Conservation (phyloP, 345 rosid species). For the Acer saccharum region DNA sequence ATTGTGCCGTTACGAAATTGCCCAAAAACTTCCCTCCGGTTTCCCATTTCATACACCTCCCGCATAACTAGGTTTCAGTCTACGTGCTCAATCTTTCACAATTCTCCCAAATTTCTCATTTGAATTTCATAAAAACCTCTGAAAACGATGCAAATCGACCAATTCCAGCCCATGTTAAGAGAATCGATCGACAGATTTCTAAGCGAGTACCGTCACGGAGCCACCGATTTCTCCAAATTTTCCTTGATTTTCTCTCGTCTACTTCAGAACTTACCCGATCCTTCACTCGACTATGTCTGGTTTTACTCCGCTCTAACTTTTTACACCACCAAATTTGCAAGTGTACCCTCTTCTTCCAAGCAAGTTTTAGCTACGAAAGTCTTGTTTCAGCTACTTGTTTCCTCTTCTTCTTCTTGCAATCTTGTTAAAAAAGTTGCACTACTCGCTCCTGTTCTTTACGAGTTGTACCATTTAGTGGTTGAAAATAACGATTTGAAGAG, state of each 20-base stretch:
- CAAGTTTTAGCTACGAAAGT: conserved; percentile 36
- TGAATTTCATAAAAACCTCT: background rate
- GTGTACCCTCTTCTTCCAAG: conserved; percentile 25
- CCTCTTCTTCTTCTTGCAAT: conserved; percentile 48
- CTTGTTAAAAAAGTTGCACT: conserved; percentile 48
- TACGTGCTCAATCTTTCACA: background rate
- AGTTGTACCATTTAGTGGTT: conserved; percentile 38
- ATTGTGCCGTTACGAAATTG: conserved; percentile 24
- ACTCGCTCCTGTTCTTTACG: conserved; percentile 63
- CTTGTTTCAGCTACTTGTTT: conserved; percentile 59
- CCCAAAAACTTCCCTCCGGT: conserved; percentile 44
- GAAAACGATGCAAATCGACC: conserved; percentile 37
- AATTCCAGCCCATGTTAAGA: conserved; percentile 46
- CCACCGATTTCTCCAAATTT: conserved; percentile 62
- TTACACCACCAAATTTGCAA: conserved; percentile 37
- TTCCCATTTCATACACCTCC: conserved; percentile 6
- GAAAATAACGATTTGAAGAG: conserved; percentile 19
- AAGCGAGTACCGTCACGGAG: conserved; percentile 44
- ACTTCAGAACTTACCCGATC: conserved; percentile 48
- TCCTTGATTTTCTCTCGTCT: conserved; percentile 62
- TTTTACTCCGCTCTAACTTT: conserved; percentile 64
- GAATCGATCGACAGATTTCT: conserved; percentile 69
- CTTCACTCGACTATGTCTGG: conserved; percentile 72
- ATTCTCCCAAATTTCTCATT: conserved; percentile 12
- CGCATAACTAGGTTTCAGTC: conserved; percentile 33